Conservation (phyloP, 768 basidiomycete genomes). For the Exsudoporus frostii region DNA sequence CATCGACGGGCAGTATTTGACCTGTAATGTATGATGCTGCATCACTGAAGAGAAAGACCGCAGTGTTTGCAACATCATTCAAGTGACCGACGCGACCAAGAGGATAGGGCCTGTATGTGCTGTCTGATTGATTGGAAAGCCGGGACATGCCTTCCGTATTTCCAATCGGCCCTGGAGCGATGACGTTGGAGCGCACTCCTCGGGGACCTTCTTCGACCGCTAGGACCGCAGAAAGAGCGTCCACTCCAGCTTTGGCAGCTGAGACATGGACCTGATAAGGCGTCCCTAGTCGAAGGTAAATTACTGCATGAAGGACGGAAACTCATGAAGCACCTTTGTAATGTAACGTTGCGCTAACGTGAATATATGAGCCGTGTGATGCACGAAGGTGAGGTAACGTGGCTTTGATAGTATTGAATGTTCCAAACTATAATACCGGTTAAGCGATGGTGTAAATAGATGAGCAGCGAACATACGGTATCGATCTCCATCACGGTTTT, state of each 20-base stretch:
- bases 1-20: slow-evolving; percentile 70
- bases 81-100: slow-evolving; percentile 56
- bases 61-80: slow-evolving; percentile 65
- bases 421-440: slow-evolving; percentile 62
- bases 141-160: slow-evolving; percentile 74
- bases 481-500: slow-evolving; percentile 93
- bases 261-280: slow-evolving; percentile 92
- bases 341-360: slow-evolving; percentile 88
- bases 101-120: slow-evolving; percentile 10
- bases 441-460: neutral
- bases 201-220: slow-evolving; percentile 93
- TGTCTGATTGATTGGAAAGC: slow-evolving; percentile 32
- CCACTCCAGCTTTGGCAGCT: slow-evolving; percentile 92
- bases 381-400: slow-evolving; percentile 72
- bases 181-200: slow-evolving; percentile 88
- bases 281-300: slow-evolving; percentile 43
- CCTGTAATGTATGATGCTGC: slow-evolving; percentile 77
- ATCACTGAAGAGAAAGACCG: slow-evolving; percentile 79
- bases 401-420: slow-evolving; percentile 93
- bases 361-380: slow-evolving; percentile 78
- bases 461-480: slow-evolving; percentile 48
- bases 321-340: slow-evolving; percentile 53
- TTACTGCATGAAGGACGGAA: neutral
- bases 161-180: slow-evolving; percentile 79
- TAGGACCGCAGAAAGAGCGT: slow-evolving; percentile 80